Conservation (phyloP, 2,329 filamentous ascomycete genomes). For the Pyrenophora tritici-repentis region DNA sequence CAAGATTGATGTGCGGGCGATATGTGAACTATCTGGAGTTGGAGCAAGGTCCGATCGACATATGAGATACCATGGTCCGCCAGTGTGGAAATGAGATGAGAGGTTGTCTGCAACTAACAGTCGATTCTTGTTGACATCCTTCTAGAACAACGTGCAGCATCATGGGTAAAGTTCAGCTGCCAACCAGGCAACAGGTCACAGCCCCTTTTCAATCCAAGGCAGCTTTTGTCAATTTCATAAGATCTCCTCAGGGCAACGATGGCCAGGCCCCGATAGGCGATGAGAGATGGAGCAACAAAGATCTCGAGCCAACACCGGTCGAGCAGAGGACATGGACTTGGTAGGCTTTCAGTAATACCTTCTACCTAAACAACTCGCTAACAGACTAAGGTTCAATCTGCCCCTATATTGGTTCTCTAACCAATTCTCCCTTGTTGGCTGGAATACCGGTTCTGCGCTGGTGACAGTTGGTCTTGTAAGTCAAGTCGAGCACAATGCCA, state of each 20-base stretch:
- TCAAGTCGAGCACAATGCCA: neutral
- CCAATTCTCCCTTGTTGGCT: constrained; percentile 26
- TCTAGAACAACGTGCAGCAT: neutral
- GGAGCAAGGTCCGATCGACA: constrained; percentile 3
- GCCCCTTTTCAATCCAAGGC: constrained; percentile 25
- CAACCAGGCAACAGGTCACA: constrained; percentile 5
- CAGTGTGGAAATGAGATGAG: constrained; percentile 1
- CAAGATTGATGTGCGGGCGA: constrained; percentile 5
- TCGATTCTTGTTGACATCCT: neutral
- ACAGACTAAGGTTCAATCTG: constrained; percentile 20
- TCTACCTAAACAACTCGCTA: neutral
- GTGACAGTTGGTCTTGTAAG: constrained; percentile 24
- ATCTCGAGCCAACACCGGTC: constrained; percentile 29
- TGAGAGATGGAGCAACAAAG: constrained; percentile 32
- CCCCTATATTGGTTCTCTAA: constrained; percentile 31
- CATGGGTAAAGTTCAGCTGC: constrained; percentile 12
- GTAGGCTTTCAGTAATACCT: neutral
- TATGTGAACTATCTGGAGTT: constrained; percentile 10
- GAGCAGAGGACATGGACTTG: constrained; percentile 35
- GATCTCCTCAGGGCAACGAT: constrained; percentile 20
- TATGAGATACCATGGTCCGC: constrained; percentile 9
- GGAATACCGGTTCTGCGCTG: constrained; percentile 26
- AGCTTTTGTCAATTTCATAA: constrained; percentile 24
- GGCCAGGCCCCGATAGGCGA: constrained; percentile 21
- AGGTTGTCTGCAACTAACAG: neutral